Evolutionary conservation across 2,329 filamentous ascomycete species (phyloP).

Genomic region (Endoconidiophora polonica): DNA sequence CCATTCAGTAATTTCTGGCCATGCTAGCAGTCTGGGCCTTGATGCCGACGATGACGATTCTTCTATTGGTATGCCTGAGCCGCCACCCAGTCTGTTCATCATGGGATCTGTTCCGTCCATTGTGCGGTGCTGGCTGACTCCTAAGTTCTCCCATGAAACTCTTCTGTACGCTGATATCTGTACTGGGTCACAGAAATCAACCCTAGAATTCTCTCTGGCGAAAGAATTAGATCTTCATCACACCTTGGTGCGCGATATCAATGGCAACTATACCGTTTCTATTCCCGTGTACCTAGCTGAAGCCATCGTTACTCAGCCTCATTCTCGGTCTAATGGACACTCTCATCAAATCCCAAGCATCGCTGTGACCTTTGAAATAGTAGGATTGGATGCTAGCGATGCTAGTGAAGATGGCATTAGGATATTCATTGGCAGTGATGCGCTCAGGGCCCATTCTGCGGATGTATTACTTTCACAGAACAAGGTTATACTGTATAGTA

Average conservation of each 20-base stretch:
- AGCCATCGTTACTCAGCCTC: constrained; percentile 63
- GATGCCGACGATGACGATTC: constrained; percentile 55
- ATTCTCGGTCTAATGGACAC: constrained; percentile 54
- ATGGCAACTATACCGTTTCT: constrained; percentile 52
- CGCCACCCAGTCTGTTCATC: constrained; percentile 71
- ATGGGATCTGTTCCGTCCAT: constrained; percentile 84
- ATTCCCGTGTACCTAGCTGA: constrained; percentile 81
- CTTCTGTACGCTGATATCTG: constrained; percentile 85
- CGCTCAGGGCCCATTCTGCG: constrained; percentile 68
- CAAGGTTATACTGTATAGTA: constrained; percentile 70
- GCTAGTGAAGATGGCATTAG: constrained; percentile 35
- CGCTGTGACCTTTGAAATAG: constrained; percentile 60
- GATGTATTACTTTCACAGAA: constrained; percentile 89
- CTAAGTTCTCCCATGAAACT: constrained; percentile 74
- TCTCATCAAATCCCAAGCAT: constrained; percentile 60
- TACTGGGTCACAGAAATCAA: constrained; percentile 77
- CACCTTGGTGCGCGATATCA: constrained; percentile 46
- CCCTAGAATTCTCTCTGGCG: constrained; percentile 59
- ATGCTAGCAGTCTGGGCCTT: constrained; percentile 75
- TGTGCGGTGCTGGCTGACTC: constrained; percentile 87
- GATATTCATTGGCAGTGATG: constrained; percentile 80
- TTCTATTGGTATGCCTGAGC: constrained; percentile 52
- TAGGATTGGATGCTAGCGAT: constrained; percentile 37
- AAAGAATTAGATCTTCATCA: constrained; percentile 55
- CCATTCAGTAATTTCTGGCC: constrained; percentile 44